Base-by-base conservation (phyloP, 2,329 filamentous ascomycete genomes). In the Gnomoniopsis smithogilvyi region DNA sequence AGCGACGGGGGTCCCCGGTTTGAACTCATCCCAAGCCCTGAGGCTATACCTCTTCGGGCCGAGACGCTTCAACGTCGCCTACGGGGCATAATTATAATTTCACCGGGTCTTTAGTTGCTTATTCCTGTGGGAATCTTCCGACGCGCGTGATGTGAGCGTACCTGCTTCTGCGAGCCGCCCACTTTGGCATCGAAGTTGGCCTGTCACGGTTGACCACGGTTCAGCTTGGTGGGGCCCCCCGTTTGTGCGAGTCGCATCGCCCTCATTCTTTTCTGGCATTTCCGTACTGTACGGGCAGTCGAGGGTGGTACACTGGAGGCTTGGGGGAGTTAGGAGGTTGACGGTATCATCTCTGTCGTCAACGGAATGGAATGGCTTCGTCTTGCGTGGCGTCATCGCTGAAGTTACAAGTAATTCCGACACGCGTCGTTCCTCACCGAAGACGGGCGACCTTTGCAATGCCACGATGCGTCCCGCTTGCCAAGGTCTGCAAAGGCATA, bases 31-130 rank as follows among this genome's bases (percentile, higher is more conserved):
- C 34, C 26, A 30, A 51, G 60, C 52, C 60, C 60, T 62, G 60
- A 51, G 49, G 58, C 60, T 59, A 57, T 38, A 6, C 60, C 57
- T 34, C 49, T 56, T 54, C 10, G 11, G 45, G 45, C 36, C 19
- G 33, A 10, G 30, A 26, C 21, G 7, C 30, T 22, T 34, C 53
- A 55, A 47, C 50, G 54, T 49, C 52, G 36, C 6, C 4, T 51
- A 38, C 38, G 41, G 36, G 52, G 36, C 46, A 59, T 55, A 47
- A 59, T 55, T 36, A 38, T 59, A 46, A 51, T 51, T 43, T 55
- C 36, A 17, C 47, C 38, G 43, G n/a, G 34, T 48, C 34, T 46
- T 47, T 47, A 11, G 10, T 19, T 19, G 43, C 15, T 22, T 45
- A n/a, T 22, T 15, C 41, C 41, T 45, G 11, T 10, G 41, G 17